These are phyloP conservation scores for Vachellia pachyceras DNA, from an alignment of 306 rosid species.

Conservation along the genomic window DNA sequence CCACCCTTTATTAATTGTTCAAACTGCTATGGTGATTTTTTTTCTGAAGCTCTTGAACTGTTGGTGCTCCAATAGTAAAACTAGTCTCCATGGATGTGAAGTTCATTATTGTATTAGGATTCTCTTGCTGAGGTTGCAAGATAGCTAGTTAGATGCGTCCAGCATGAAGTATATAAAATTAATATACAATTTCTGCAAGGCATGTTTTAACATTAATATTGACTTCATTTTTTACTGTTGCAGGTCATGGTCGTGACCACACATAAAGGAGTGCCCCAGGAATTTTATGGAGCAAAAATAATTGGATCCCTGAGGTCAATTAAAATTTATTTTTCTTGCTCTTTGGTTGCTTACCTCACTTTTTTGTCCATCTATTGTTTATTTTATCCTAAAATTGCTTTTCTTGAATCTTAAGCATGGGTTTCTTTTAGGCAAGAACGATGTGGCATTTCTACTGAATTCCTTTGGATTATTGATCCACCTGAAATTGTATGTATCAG, in stretches of 20 bases:
- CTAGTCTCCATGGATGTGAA: conserved; percentile 7
- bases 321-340: conserved; percentile 3
- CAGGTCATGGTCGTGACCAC: conserved; percentile 98
- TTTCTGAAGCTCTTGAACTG: background rate
- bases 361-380: conserved; percentile 20
- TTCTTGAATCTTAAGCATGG: conserved; percentile 3
- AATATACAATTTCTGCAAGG: background rate
- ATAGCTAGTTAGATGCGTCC: background rate
- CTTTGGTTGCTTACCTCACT: conserved; percentile 19
- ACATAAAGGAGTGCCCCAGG: conserved; percentile 93
- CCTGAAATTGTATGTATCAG: background rate
- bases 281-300: conserved; percentile 89
- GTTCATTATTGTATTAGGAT: conserved; percentile 24
- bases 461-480: background rate
- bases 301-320: conserved; percentile 91
- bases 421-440: background rate
- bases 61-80: background rate
- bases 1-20: background rate
- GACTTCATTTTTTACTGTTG: conserved; percentile 30
- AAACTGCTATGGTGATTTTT: background rate
- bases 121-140: conserved; percentile 1
- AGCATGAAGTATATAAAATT: background rate
- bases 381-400: background rate
- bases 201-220: background rate
- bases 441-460: background rate